Evolutionary conservation across 306 rosid species (phyloP).

Genomic region (Heteromeles arbutifolia): DNA sequence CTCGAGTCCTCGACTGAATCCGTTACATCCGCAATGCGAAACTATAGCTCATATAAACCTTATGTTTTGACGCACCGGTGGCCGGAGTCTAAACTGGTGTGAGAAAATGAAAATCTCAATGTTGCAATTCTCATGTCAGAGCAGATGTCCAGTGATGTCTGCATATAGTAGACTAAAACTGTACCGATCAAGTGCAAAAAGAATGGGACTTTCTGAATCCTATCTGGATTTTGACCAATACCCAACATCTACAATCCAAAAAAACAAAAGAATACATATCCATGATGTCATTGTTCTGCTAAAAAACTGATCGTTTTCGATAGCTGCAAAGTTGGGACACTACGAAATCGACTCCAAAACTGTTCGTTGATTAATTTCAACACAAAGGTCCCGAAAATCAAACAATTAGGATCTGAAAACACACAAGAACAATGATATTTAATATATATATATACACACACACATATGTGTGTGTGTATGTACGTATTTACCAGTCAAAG

Average conservation of each 20-base stretch:
- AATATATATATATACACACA: neutral
- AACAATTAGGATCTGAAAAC: conserved; percentile 5
- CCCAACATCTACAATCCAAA: neutral
- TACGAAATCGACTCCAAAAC: too few species aligned
- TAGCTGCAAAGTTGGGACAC: too few species aligned
- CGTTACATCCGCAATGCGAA: too few species aligned
- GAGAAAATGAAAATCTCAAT: neutral
- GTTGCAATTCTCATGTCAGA: neutral
- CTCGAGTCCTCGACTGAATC: too few species aligned
- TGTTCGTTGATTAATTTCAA: too few species aligned
- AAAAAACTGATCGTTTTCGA: too few species aligned
- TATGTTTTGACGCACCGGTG: neutral
- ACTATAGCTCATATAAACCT: neutral
- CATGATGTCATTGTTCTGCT: too few species aligned
- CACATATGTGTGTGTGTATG: neutral
- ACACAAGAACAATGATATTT: neutral
- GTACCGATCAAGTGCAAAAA: neutral
- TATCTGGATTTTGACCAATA: neutral
- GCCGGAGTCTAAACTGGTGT: neutral
- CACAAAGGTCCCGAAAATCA: neutral
- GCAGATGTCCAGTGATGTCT: neutral
- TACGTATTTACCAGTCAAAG: conserved; percentile 30
- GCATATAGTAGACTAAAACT: neutral
- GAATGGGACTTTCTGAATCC: too few species aligned
- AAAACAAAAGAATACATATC: too few species aligned